phyloP scores from a whole-genome alignment of 108 stramenopile genomes.

The Skeletonema grethae region DNA sequence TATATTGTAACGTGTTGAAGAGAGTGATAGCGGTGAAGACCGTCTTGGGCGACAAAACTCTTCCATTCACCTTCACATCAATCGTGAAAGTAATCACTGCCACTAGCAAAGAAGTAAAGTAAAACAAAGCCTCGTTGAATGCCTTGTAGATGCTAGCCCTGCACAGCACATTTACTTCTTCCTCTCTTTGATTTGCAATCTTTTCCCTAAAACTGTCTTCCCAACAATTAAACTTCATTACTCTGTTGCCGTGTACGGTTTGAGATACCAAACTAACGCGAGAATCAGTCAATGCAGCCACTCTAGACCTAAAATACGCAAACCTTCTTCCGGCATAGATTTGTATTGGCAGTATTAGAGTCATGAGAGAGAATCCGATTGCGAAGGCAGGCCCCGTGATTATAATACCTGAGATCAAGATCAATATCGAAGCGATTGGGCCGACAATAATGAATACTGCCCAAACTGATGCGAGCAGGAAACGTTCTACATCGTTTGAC shows the following conservation, averaged over 20 bases:
- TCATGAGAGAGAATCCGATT: constrained; percentile 75
- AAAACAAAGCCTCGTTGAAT: constrained; percentile 82
- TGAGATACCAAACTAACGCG: constrained; percentile 85
- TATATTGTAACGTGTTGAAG: constrained; percentile 14
- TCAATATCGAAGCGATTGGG: constrained; percentile 46
- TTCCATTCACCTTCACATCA: constrained; percentile 40
- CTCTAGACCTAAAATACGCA: constrained; percentile 61
- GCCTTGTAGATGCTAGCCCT: constrained; percentile 67
- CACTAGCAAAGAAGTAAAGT: constrained; percentile 54
- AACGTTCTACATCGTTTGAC: constrained; percentile 56
- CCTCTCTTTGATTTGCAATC: constrained; percentile 57
- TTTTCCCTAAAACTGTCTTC: constrained; percentile 72
- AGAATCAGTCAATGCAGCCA: constrained; percentile 87
- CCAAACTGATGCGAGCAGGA: constrained; percentile 33
- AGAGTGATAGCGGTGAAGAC: constrained; percentile 58
- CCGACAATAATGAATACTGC: constrained; percentile 31
- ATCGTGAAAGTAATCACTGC: constrained; percentile 57
- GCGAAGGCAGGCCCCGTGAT: constrained; percentile 69
- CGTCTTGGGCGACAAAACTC: constrained; percentile 46
- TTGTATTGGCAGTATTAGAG: constrained; percentile 86
- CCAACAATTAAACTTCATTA: constrained; percentile 85
- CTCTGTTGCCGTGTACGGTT: constrained; percentile 82
- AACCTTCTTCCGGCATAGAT: constrained; percentile 68
- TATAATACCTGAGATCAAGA: constrained; percentile 28
- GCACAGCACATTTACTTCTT: constrained; percentile 68